Evolutionary conservation across 2,329 filamentous ascomycete species (phyloP).

Genomic region (Aspergillus clavatus): DNA sequence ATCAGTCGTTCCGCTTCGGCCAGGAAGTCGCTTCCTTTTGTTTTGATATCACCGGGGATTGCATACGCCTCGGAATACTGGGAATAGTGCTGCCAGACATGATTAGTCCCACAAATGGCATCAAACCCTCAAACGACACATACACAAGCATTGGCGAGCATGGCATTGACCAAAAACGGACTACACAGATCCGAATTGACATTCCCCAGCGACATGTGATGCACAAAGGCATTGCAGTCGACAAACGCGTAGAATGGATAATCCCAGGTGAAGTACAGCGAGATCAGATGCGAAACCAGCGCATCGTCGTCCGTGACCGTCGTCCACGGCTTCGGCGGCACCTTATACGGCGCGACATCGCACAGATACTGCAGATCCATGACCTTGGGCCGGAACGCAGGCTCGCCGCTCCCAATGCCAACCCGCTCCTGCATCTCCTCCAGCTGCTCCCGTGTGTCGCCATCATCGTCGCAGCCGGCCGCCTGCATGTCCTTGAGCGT

Average conservation of each 20-base stretch:
- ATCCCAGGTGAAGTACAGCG: constrained; percentile 92
- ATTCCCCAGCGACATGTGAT: constrained; percentile 33
- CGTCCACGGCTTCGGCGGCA: constrained; percentile 60
- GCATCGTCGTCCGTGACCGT: constrained; percentile 69
- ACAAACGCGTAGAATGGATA: constrained; percentile 85
- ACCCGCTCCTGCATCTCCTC: constrained; percentile 13
- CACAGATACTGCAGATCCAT: constrained; percentile 27
- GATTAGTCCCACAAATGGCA: not conserved
- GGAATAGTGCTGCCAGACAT: constrained; percentile 19
- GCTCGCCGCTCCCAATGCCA: constrained; percentile 17
- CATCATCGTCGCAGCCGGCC: constrained; percentile 5
- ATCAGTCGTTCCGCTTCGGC: constrained; percentile 23
- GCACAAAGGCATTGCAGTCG: constrained; percentile 67
- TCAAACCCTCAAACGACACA: not conserved
- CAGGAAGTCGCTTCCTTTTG: constrained; percentile 23
- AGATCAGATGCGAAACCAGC: constrained; percentile 74
- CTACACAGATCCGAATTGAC: constrained; percentile 68
- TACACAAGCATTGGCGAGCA: constrained; percentile 55
- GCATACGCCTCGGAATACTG: constrained; percentile 27
- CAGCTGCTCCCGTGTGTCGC: constrained; percentile 8
- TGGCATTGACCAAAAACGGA: constrained; percentile 76
- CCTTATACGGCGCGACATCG: constrained; percentile 18
- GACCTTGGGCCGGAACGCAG: constrained; percentile 19
- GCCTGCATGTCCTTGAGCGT: constrained; percentile 8
- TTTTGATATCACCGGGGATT: constrained; percentile 22